phyloP scores from a whole-genome alignment of 129 eudicot genomes.

The carrot (Daucus carota) region DNA sequence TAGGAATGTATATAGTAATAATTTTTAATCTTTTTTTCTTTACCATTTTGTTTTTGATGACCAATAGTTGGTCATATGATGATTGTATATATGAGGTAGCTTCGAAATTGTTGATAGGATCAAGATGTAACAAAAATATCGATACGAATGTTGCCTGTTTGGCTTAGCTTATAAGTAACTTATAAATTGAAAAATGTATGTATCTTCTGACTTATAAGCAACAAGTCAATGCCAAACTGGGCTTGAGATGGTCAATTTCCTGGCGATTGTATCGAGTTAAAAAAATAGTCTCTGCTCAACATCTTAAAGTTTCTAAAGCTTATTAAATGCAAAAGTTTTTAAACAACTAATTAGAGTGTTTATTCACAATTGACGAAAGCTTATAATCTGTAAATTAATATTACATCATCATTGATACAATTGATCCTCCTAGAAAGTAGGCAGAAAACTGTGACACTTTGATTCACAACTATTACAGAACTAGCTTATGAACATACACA shows the following conservation, averaged over 20 bases:
- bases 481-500: neutral
- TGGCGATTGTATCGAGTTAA: neutral
- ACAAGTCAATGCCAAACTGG: too few relatives aligned
- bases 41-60: neutral
- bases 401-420: neutral
- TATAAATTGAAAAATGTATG: too few relatives aligned
- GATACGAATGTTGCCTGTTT: neutral
- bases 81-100: neutral
- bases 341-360: neutral
- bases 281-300: neutral
- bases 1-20: constrained; percentile 7
- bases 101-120: neutral
- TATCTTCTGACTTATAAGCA: too few relatives aligned
- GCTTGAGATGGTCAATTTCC: neutral
- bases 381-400: neutral
- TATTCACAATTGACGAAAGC: neutral
- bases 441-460: neutral
- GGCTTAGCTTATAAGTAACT: too few relatives aligned
- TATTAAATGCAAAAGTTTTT: neutral
- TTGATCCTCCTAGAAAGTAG: neutral
- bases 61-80: neutral
- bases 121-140: neutral
- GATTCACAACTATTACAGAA: neutral
- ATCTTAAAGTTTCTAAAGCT: neutral
- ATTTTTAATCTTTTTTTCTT: too few relatives aligned